These are phyloP conservation scores for Rosa multiflora DNA, from an alignment of 306 rosid species.

Conservation along the genomic window DNA sequence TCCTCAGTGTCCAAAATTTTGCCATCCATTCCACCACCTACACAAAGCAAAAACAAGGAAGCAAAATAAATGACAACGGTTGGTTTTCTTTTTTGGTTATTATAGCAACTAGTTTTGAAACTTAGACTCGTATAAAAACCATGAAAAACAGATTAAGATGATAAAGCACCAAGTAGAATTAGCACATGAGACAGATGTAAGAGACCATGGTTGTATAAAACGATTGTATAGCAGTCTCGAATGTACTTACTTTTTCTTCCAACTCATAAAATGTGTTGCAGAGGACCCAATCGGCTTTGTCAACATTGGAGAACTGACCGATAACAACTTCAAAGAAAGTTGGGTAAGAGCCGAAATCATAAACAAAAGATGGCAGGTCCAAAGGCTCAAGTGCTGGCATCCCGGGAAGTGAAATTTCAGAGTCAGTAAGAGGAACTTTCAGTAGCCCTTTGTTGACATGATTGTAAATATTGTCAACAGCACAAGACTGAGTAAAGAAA, in stretches of 20 bases:
- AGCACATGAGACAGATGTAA: neutral
- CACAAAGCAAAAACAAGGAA: neutral
- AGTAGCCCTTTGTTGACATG: neutral
- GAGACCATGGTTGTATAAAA: too few relatives aligned
- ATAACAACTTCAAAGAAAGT: constrained; percentile 39
- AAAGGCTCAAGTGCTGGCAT: constrained; percentile 41
- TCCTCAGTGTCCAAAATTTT: constrained; percentile 2
- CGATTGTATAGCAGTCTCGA: neutral
- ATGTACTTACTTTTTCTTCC: constrained; percentile 45
- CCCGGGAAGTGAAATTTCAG: constrained; percentile 40
- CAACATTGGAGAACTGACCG: constrained; percentile 43
- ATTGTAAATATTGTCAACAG: constrained; percentile 29
- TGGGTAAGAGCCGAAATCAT: constrained; percentile 37
- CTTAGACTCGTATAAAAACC: too few relatives aligned
- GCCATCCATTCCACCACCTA: constrained; percentile 24
- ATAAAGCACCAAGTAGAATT: neutral
- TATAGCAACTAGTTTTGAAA: too few relatives aligned
- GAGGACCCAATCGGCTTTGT: constrained; percentile 49
- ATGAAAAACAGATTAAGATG: too few relatives aligned
- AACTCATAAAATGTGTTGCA: constrained; percentile 57
- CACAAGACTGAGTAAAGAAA: constrained; percentile 36
- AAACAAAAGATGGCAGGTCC: constrained; percentile 58
- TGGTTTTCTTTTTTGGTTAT: too few relatives aligned
- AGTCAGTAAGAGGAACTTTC: constrained; percentile 6
- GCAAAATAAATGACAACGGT: neutral